Evolutionary conservation across 2,329 filamentous ascomycete species (phyloP).

Genomic region (Penicillium sp.): DNA sequence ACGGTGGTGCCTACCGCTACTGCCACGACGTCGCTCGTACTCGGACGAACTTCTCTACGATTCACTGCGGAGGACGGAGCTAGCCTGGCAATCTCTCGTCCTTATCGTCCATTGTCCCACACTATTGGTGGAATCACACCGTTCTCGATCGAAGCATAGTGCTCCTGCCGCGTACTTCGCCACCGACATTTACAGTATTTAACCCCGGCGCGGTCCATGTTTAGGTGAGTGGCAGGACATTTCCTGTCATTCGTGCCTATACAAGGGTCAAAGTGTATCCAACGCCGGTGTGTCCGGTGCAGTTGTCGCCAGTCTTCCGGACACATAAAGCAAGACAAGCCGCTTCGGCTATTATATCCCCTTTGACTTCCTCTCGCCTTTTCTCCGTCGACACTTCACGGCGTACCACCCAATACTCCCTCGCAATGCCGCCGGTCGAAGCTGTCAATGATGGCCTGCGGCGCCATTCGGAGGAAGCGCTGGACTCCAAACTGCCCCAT

Average conservation of each 20-base stretch:
- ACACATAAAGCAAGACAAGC: background rate
- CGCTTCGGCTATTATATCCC: background rate
- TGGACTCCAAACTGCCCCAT: slow-evolving; percentile 12
- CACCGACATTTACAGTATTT: background rate
- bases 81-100: background rate
- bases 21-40: too few relatives aligned
- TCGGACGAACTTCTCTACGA: too few relatives aligned
- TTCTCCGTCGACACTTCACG: background rate
- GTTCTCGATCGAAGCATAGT: background rate
- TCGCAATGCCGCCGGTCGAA: slow-evolving; percentile 33
- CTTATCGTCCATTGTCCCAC: background rate
- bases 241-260: slow-evolving; percentile 9
- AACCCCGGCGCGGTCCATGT: background rate
- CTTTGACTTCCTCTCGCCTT: background rate
- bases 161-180: background rate
- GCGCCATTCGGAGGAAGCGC: slow-evolving; percentile 20
- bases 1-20: background rate
- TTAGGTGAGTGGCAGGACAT: slow-evolving; percentile 9
- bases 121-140: background rate
- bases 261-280: slow-evolving; percentile 10
- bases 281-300: background rate
- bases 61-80: background rate
- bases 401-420: slow-evolving; percentile 19
- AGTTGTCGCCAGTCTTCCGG: background rate
- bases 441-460: slow-evolving; percentile 29